Conservation (phyloP, 2,329 filamentous ascomycete species). For the Neofusicoccum kwambonambiense region DNA sequence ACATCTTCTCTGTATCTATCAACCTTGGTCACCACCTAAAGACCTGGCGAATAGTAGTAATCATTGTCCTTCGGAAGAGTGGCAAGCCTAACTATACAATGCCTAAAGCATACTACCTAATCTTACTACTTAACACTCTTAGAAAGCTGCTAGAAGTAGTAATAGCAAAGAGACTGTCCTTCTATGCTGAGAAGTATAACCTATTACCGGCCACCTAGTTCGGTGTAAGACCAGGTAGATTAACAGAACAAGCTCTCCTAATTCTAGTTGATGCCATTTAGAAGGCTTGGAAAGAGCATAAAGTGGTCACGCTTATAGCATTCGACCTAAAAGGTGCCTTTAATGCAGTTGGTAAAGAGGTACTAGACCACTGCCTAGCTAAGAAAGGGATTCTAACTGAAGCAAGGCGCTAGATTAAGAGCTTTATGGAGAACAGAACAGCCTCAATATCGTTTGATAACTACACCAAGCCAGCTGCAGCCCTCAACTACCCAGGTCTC, state of each 20-base stretch:
- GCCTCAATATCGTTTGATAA: not conserved
- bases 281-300: not conserved
- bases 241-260: constrained; percentile 26
- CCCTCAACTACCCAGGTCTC: not conserved
- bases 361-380: not conserved
- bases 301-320: constrained; percentile 1
- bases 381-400: not conserved
- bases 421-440: not conserved
- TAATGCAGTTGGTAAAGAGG: not conserved
- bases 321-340: constrained; percentile 10
- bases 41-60: constrained; percentile 18
- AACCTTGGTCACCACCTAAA: constrained; percentile 1
- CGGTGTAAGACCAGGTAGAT: constrained; percentile 22
- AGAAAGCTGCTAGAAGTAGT: constrained; percentile 24
- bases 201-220: constrained; percentile 27
- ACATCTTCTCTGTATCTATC: not conserved
- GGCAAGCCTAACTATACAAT: constrained; percentile 27
- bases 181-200: constrained; percentile 21
- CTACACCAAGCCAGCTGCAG: not conserved
- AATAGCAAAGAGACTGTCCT: constrained; percentile 23
- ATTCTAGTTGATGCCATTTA: constrained; percentile 18
- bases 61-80: constrained; percentile 23
- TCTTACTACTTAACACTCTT: constrained; percentile 26
- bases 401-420: not conserved
- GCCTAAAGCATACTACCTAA: constrained; percentile 26